phyloP scores from a whole-genome alignment of 2,329 filamentous ascomycete species.

The Fusarium anthophilum region DNA sequence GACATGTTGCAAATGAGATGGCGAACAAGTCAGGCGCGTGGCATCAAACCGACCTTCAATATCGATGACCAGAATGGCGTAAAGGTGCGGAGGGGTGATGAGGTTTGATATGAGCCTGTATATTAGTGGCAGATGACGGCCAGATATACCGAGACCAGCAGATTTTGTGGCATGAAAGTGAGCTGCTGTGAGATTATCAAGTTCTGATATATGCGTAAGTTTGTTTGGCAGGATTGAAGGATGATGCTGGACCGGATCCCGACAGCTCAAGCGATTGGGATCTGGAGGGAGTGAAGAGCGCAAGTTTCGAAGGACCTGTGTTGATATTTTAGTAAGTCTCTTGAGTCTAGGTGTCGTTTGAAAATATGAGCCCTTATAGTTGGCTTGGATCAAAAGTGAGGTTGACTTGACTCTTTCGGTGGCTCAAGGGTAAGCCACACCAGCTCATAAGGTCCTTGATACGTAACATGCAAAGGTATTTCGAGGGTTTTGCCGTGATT shows the following conservation, averaged over 20 bases:
- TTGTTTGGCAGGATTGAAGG: conserved; percentile 39
- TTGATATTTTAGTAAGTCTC: background rate
- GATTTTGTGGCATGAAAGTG: conserved; percentile 61
- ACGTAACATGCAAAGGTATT: background rate
- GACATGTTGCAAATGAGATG: conserved; percentile 58
- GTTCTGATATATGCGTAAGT: conserved; percentile 52
- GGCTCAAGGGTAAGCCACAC: background rate
- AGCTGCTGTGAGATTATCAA: conserved; percentile 57
- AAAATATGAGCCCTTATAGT: background rate
- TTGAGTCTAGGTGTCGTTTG: background rate
- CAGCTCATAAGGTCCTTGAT: background rate
- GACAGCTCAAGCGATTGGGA: conserved; percentile 13
- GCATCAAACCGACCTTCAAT: conserved; percentile 65
- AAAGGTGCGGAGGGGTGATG: conserved; percentile 56
- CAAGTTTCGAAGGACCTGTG: conserved; percentile 39
- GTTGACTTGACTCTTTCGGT: background rate
- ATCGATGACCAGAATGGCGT: conserved; percentile 65
- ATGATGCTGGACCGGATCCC: conserved; percentile 26
- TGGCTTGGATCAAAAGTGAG: background rate
- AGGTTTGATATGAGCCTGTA: conserved; percentile 65
- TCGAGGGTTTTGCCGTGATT: background rate
- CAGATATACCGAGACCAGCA: conserved; percentile 59
- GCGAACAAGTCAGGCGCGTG: conserved; percentile 53
- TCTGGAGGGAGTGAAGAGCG: conserved; percentile 40
- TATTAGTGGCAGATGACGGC: conserved; percentile 63